Evolutionary conservation across 164 flowering plant genomes (phyloP).

Genomic region (Saururus chinensis): DNA sequence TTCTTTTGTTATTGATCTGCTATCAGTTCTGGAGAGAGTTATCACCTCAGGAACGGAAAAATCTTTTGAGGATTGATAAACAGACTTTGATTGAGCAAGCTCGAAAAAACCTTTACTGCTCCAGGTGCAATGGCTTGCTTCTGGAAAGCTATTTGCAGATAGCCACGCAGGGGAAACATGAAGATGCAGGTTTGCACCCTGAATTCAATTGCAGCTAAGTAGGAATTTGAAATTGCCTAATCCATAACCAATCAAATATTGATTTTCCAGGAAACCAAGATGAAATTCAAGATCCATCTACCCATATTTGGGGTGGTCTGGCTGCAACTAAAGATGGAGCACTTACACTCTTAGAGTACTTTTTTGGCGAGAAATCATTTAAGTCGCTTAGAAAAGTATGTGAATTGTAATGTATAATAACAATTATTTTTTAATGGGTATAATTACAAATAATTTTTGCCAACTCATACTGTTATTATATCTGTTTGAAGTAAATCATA

Average conservation of each 20-base stretch:
- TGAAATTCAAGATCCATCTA: constrained; percentile 78
- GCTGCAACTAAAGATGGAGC: constrained; percentile 77
- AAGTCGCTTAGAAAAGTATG: constrained; percentile 80
- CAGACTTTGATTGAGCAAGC: constrained; percentile 90
- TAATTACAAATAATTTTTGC: no score
- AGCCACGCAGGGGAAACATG: constrained; percentile 81
- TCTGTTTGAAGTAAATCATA: no score
- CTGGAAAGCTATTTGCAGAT: constrained; percentile 89
- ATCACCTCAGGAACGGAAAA: constrained; percentile 56
- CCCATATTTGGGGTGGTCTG: constrained; percentile 95
- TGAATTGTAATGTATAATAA: not conserved
- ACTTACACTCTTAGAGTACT: constrained; percentile 76
- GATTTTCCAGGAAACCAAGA: constrained; percentile 27
- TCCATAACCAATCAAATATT: constrained; percentile 15
- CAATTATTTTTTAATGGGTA: not conserved
- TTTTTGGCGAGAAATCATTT: constrained; percentile 63
- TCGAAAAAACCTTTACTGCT: constrained; percentile 91
- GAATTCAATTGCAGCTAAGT: constrained; percentile 17
- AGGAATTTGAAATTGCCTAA: constrained; percentile 21
- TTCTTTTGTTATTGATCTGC: not conserved
- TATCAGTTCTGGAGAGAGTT: constrained; percentile 86
- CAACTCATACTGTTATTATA: no score
- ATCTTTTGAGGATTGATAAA: constrained; percentile 77
- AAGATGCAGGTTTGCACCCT: constrained; percentile 19
- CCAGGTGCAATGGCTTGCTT: constrained; percentile 91